Percentiles rank a stretch among this genome's conserved stretches.
These are phyloP conservation scores for Saccharomycopsis sp. DNA, from an alignment of 805 yeast genomes.

Conservation along the genomic window DNA sequence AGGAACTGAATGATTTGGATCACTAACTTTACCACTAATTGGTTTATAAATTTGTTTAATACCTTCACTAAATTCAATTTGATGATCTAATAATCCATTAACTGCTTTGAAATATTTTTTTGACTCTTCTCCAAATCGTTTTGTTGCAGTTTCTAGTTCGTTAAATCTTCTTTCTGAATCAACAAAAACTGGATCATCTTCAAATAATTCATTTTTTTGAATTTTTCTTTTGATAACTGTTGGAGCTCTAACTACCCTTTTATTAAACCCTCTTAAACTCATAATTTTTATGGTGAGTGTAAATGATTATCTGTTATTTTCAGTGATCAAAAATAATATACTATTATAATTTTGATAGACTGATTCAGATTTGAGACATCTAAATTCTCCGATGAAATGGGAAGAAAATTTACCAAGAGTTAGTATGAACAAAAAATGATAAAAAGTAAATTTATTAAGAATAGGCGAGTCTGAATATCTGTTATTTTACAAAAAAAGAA, in stretches of 20 bases:
- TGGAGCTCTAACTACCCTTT: slow-evolving; percentile 78
- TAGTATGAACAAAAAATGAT: too few species aligned
- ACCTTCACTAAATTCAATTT: slow-evolving; percentile 87
- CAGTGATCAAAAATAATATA: too few species aligned
- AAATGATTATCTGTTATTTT: too few species aligned
- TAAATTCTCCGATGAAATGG: too few species aligned
- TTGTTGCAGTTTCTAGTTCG: slow-evolving; percentile 82
- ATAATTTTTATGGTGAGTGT: slow-evolving; percentile 32
- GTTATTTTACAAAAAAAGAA: too few species aligned
- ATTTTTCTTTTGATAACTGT: slow-evolving; percentile 83
- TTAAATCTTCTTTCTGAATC: slow-evolving; percentile 97
- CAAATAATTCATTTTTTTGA: slow-evolving; percentile 64
- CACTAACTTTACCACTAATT: slow-evolving; percentile 85
- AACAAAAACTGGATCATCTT: slow-evolving; percentile 71
- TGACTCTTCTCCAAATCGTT: slow-evolving; percentile 81
- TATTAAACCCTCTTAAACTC: slow-evolving; percentile 84
- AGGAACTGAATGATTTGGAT: slow-evolving; percentile 67
- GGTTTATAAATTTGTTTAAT: slow-evolving; percentile 96
- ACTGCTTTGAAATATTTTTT: slow-evolving; percentile 86
- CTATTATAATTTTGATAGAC: too few species aligned
- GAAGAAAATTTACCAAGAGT: too few species aligned
- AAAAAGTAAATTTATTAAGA: too few species aligned
- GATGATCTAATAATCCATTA: slow-evolving; percentile 82
- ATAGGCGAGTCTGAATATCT: too few species aligned
- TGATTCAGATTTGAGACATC: too few species aligned